phyloP scores from a whole-genome alignment of 2,329 filamentous ascomycete genomes.

The Botrytis cinerea region DNA sequence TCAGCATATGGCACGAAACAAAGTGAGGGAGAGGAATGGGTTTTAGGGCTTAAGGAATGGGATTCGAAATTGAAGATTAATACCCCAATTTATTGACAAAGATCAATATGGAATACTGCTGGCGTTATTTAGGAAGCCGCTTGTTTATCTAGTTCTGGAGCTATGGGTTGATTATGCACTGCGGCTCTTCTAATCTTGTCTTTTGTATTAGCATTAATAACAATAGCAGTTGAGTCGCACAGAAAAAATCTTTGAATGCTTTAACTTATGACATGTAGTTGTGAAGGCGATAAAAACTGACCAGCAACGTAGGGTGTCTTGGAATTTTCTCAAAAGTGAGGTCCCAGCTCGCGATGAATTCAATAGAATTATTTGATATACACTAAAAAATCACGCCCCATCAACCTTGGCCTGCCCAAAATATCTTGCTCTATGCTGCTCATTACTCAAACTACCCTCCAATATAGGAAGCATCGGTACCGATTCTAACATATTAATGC shows the following conservation, averaged over 20 bases:
- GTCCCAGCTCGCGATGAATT: not conserved
- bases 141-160: not conserved
- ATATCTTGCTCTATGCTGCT: not conserved
- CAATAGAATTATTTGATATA: not conserved
- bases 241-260: not conserved
- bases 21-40: too few species aligned
- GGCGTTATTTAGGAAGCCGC: not conserved
- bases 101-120: not conserved
- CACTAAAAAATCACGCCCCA: not conserved
- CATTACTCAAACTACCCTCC: not conserved
- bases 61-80: not conserved
- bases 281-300: not conserved
- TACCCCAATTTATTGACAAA: not conserved
- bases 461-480: not conserved
- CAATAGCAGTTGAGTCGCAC: not conserved
- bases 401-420: not conserved
- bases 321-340: not conserved
- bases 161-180: not conserved
- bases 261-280: not conserved
- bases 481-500: not conserved
- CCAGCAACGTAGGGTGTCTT: not conserved
- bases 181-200: not conserved
- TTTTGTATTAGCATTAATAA: not conserved
- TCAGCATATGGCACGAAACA: not conserved
- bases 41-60: not conserved